phyloP scores from a whole-genome alignment of 164 flowering plant genomes.

The Echeveria elegans region DNA sequence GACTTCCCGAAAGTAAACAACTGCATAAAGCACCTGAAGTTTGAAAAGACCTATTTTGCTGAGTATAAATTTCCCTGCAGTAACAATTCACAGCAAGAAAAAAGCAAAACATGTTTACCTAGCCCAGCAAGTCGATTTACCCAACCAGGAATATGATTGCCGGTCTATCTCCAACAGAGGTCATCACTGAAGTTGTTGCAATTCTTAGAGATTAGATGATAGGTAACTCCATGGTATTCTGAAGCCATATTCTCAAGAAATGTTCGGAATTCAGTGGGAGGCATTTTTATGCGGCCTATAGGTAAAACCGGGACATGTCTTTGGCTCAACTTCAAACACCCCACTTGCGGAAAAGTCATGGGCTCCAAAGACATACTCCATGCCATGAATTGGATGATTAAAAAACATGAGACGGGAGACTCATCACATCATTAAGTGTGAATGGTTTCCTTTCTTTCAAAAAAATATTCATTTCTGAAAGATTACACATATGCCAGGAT shows the following conservation, averaged over 20 bases:
- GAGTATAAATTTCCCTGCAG: neutral
- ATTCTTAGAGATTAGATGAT: neutral
- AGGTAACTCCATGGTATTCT: neutral
- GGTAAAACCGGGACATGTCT: neutral
- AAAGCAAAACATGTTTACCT: neutral
- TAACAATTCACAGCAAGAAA: neutral
- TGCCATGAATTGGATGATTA: neutral
- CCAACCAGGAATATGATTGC: neutral
- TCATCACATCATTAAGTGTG: neutral
- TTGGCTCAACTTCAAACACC: neutral
- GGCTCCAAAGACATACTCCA: neutral
- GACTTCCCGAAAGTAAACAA: neutral
- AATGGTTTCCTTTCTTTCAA: neutral
- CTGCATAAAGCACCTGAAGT: neutral
- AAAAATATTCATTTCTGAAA: too few species aligned
- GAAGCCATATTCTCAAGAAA: neutral
- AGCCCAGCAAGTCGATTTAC: neutral
- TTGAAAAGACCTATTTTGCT: neutral
- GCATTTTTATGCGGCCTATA: neutral
- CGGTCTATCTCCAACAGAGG: neutral
- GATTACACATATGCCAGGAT: too few species aligned
- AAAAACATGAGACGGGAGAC: neutral
- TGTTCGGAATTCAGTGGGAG: neutral
- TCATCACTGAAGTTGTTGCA: neutral
- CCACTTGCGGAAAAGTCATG: neutral